phyloP scores from a whole-genome alignment of 306 rosid genomes.

The Luffa aegyptiaca region DNA sequence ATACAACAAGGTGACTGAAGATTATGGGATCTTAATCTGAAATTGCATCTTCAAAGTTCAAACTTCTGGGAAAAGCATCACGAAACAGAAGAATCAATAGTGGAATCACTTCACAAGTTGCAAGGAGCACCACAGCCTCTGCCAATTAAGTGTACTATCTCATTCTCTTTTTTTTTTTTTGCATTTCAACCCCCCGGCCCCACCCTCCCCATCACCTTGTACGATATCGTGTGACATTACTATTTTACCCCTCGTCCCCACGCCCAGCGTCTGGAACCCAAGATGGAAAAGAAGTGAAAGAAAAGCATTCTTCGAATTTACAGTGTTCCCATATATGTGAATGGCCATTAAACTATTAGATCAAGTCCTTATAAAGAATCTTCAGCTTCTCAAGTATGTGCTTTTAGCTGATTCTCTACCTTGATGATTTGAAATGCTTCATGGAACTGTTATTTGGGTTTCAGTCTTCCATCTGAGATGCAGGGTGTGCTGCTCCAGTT shows the following conservation, averaged over 20 bases:
- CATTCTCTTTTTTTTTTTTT: background rate
- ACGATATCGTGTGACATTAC: background rate
- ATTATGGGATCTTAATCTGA: background rate
- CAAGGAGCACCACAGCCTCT: background rate
- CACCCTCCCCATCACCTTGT: background rate
- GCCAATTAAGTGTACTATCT: conserved; percentile 1
- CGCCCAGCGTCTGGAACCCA: background rate
- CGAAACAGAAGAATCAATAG: background rate
- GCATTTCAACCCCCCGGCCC: background rate
- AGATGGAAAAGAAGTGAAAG: background rate
- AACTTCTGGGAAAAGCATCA: background rate
- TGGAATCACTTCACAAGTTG: background rate
- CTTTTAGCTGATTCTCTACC: background rate
- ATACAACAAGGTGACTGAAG: background rate
- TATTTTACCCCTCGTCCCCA: background rate
- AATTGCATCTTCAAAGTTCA: background rate
- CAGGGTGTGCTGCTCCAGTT: background rate
- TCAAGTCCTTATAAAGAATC: background rate
- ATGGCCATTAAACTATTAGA: background rate
- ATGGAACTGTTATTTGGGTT: background rate
- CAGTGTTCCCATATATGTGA: background rate
- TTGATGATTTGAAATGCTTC: background rate
- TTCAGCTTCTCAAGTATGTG: background rate
- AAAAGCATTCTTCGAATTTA: conserved; percentile 2
- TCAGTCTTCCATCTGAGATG: background rate